Conservation (phyloP, 352 stramenopile species). For the Pythium phragmitis region DNA sequence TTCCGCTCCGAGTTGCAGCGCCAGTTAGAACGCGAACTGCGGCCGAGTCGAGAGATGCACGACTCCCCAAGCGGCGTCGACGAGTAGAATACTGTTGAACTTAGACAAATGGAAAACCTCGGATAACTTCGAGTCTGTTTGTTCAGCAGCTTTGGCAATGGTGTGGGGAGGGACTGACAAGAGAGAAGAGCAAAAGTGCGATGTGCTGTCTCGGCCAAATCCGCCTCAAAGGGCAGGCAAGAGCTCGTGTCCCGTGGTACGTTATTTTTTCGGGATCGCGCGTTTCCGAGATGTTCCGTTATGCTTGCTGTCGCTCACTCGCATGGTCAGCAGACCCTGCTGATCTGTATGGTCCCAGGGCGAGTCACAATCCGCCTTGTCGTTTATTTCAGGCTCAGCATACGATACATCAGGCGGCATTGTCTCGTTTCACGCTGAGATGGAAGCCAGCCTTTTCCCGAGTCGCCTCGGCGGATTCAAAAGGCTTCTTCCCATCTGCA, state of each 20-base stretch:
- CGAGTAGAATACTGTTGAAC: background rate
- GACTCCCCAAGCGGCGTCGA: background rate
- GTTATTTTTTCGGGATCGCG: background rate
- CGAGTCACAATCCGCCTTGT: background rate
- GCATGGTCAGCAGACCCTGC: background rate
- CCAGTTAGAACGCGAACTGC: conserved; percentile 28
- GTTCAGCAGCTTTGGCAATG: no score
- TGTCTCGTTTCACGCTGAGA: background rate
- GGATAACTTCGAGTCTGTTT: no score
- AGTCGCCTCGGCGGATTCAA: background rate
- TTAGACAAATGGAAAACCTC: background rate
- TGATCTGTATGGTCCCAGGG: background rate
- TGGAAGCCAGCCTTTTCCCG: background rate
- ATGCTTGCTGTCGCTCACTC: background rate
- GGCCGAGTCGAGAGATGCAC: background rate
- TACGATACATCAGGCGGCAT: background rate
- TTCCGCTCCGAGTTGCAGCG: conserved; percentile 58
- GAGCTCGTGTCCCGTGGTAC: background rate
- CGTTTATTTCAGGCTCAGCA: background rate
- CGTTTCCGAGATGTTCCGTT: conserved; percentile 4
- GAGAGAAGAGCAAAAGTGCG: background rate
- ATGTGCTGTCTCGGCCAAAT: background rate
- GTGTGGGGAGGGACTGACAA: no score
- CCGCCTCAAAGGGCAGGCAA: conserved; percentile 2
- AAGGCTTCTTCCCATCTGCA: background rate